These are phyloP conservation scores for Sporisorium reilianum DNA, from an alignment of 1,284 basidiomycete species.

Conservation along the genomic window DNA sequence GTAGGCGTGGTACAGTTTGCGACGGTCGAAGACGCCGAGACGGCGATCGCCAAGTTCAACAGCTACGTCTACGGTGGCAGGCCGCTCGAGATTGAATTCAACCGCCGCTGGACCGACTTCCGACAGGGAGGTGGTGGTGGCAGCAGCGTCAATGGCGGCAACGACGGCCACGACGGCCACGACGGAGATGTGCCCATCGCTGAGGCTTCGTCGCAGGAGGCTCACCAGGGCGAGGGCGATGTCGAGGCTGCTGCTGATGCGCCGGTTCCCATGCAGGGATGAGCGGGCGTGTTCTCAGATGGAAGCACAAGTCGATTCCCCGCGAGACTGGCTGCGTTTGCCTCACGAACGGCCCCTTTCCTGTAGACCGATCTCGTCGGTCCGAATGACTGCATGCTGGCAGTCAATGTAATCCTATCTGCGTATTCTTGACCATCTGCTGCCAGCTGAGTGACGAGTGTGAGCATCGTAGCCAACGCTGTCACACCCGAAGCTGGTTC, in stretches of 20 bases:
- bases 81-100: conserved; percentile 61
- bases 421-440: background rate
- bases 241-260: conserved; percentile 5
- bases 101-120: conserved; percentile 58
- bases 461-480: background rate
- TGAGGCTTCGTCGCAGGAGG: conserved; percentile 14
- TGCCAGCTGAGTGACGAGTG: background rate
- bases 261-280: conserved; percentile 33
- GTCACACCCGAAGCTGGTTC: background rate
- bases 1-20: conserved; percentile 94
- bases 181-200: conserved; percentile 20
- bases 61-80: conserved; percentile 63
- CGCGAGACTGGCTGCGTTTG: no score
- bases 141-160: conserved; percentile 19
- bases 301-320: no score
- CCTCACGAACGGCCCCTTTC: no score
- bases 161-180: no score
- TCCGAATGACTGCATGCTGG: no score
- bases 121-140: conserved; percentile 16
- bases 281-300: no score
- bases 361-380: no score
- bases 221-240: conserved; percentile 1
- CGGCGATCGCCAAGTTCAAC: conserved; percentile 76
- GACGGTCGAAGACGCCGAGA: conserved; percentile 88
- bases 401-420: no score